Evolutionary conservation across 352 stramenopile genomes (phyloP).

Genomic region (Lagenidium giganteum): DNA sequence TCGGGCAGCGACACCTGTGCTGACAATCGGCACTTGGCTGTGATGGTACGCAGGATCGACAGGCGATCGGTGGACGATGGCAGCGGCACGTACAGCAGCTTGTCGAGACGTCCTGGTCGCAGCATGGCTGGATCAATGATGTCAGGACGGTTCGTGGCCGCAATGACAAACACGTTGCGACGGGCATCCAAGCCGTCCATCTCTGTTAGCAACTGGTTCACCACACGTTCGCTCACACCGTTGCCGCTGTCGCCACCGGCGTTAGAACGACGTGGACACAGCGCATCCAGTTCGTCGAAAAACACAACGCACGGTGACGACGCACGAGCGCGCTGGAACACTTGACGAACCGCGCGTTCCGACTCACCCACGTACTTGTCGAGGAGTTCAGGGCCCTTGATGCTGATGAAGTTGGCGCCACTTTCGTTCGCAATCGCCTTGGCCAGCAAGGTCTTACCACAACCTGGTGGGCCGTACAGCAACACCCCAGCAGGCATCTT

Average conservation of each 20-base stretch:
- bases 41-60: constrained; percentile 92
- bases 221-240: constrained; percentile 91
- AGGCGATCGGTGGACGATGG: constrained; percentile 70
- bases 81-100: constrained; percentile 98
- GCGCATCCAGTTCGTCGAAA: constrained; percentile 99
- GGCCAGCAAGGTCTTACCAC: constrained; percentile 98
- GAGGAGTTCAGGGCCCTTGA: constrained; percentile 98
- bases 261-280: constrained; percentile 91
- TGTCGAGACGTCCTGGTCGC: constrained; percentile 96
- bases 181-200: constrained; percentile 98
- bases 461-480: constrained; percentile 97
- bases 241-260: constrained; percentile 68
- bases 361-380: constrained; percentile 99
- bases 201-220: constrained; percentile 99
- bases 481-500: constrained; percentile 96
- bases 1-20: constrained; percentile 80
- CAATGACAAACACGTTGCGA: constrained; percentile 96
- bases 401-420: constrained; percentile 98
- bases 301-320: constrained; percentile 99
- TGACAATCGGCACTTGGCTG: constrained; percentile 63
- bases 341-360: constrained; percentile 92
- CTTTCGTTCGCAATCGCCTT: constrained; percentile 98
- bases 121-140: constrained; percentile 99
- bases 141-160: constrained; percentile 94
- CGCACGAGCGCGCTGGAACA: constrained; percentile 97